Evolutionary conservation across 1,284 basidiomycete species (phyloP).

Genomic region (Thecaphora frezii): DNA sequence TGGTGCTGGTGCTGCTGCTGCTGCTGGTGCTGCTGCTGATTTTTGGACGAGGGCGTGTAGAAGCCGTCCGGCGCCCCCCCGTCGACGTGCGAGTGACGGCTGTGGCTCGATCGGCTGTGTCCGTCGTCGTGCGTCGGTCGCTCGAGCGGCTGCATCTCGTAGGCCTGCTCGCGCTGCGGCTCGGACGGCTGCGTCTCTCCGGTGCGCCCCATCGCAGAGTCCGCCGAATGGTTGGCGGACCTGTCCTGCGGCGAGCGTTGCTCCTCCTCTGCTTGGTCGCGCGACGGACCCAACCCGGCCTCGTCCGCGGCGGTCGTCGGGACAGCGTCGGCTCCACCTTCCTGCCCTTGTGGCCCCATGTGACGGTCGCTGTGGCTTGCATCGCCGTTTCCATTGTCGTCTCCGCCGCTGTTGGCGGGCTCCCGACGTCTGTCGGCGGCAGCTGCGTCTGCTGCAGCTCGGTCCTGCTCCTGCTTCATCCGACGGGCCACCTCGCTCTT

Average conservation of each 20-base stretch:
- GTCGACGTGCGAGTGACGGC: background rate
- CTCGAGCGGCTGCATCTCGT: background rate
- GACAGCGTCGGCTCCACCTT: too few relatives aligned
- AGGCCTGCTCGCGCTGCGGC: background rate
- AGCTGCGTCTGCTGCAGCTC: conserved; percentile 1
- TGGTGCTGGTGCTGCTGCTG: conserved; percentile 3
- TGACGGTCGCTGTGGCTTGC: too few relatives aligned
- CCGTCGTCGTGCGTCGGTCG: background rate
- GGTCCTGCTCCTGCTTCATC: conserved; percentile 6
- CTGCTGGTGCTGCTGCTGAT: conserved; percentile 2
- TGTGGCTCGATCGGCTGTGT: background rate
- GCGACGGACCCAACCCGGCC: too few relatives aligned
- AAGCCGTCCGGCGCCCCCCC: background rate
- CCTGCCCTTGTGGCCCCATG: too few relatives aligned
- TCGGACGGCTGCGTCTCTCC: background rate
- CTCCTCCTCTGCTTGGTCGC: background rate
- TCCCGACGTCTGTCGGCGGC: background rate
- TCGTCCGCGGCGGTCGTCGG: too few relatives aligned
- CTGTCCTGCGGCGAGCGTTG: background rate
- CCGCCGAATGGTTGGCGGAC: background rate
- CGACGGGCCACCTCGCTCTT: conserved; percentile 17
- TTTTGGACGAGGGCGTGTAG: background rate
- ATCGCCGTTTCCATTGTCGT: background rate
- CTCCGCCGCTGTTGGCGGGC: too few relatives aligned
- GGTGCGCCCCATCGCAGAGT: background rate